These are phyloP conservation scores for Alternaria longipes DNA, from an alignment of 2,329 filamentous ascomycete species.

Conservation along the genomic window DNA sequence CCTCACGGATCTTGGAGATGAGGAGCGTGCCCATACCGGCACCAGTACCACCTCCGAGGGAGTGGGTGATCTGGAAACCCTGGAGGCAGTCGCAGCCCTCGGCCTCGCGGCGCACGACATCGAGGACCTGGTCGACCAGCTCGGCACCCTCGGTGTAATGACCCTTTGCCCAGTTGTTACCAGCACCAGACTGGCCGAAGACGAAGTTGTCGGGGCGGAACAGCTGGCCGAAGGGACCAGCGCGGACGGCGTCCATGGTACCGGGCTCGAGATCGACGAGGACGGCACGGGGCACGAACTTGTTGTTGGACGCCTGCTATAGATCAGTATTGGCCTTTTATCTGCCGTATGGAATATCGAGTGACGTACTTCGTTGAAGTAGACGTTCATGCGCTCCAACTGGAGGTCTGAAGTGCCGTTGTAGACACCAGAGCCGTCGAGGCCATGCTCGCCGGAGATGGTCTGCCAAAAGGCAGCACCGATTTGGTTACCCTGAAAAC, in stretches of 20 bases:
- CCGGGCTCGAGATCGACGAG: conserved; percentile 99
- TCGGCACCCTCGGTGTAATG: conserved; percentile 99
- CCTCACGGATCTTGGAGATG: conserved; percentile 99
- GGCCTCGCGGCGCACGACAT: conserved; percentile 98
- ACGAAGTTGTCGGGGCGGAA: conserved; percentile 99
- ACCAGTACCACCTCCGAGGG: conserved; percentile 99
- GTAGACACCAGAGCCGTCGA: conserved; percentile 97
- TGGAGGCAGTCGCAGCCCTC: conserved; percentile 99
- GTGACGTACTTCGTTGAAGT: conserved; percentile 86
- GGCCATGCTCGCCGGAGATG: conserved; percentile 79
- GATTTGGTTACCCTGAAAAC: conserved; percentile 94
- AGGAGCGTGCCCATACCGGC: conserved; percentile 99
- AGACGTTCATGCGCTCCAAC: conserved; percentile 99
- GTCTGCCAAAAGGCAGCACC: conserved; percentile 97
- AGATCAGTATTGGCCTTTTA: conserved; percentile 33
- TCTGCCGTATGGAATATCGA: conserved; percentile 22
- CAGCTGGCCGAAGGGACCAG: conserved; percentile 96
- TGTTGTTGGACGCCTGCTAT: conserved; percentile 87
- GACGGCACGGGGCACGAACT: conserved; percentile 98
- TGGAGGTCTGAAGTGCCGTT: conserved; percentile 98
- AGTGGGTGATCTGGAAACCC: conserved; percentile 99
- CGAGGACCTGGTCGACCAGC: conserved; percentile 96
- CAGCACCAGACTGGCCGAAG: conserved; percentile 98
- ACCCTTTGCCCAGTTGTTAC: conserved; percentile 99
- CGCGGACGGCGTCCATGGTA: conserved; percentile 99